Percentiles rank a stretch among this genome's conserved stretches.
phyloP scores from a whole-genome alignment of 164 flowering plant species.

The Euptelea pleiosperma region DNA sequence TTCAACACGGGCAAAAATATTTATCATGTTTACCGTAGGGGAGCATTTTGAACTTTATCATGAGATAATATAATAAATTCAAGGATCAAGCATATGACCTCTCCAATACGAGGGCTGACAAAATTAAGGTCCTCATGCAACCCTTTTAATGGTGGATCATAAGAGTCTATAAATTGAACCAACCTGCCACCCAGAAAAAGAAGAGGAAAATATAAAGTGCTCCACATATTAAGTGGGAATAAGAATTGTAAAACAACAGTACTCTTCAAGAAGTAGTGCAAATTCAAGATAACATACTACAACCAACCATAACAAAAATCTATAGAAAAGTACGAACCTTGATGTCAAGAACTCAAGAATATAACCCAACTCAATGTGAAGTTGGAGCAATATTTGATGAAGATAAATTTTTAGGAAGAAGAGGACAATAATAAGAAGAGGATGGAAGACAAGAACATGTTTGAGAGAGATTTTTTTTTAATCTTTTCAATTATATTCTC shows the following conservation, averaged over 20 bases:
- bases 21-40: background rate
- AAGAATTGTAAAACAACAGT: slow-evolving; percentile 2
- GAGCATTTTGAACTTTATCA: background rate
- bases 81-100: slow-evolving; percentile 44
- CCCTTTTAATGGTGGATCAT: slow-evolving; percentile 97
- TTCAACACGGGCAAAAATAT: no score
- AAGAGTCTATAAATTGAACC: slow-evolving; percentile 90
- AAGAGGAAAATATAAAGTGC: slow-evolving; percentile 10
- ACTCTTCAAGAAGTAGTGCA: background rate
- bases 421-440: no score
- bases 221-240: background rate
- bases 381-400: no score
- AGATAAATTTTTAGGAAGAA: no score
- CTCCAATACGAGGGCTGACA: slow-evolving; percentile 99
- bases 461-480: no score
- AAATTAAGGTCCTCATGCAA: slow-evolving; percentile 94
- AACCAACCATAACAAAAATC: background rate
- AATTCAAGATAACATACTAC: background rate
- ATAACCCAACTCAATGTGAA: no score
- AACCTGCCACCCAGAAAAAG: slow-evolving; percentile 48
- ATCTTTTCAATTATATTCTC: no score
- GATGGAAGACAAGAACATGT: no score
- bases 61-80: slow-evolving; percentile 2
- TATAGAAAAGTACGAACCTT: background rate
- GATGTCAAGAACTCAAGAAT: background rate